Conservation (phyloP, 139 green algal species). For the Tetraselmis chui region DNA sequence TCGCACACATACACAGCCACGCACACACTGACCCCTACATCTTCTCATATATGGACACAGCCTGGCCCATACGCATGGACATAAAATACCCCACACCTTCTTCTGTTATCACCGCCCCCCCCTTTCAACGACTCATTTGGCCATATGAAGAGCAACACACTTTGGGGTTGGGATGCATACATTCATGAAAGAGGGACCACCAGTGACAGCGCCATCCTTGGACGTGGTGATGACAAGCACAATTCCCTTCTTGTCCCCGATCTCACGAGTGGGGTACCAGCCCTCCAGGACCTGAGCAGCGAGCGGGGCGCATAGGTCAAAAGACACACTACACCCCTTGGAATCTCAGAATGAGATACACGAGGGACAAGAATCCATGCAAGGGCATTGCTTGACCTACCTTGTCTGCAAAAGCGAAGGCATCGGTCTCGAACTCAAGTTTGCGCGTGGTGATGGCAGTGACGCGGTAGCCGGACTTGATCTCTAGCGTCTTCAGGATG, state of each 20-base stretch:
- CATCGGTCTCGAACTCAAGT: constrained; percentile 90
- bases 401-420: constrained; percentile 93
- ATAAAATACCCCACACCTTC: too few relatives aligned
- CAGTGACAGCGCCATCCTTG: constrained; percentile 92
- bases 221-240: constrained; percentile 86
- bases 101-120: too few relatives aligned
- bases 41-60: too few relatives aligned
- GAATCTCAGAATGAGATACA: too few relatives aligned
- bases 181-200: constrained; percentile 72
- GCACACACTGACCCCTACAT: too few relatives aligned
- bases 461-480: constrained; percentile 76
- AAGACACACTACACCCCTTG: too few relatives aligned
- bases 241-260: constrained; percentile 81
- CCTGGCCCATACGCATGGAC: too few relatives aligned
- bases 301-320: too few relatives aligned
- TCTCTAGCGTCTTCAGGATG: constrained; percentile 70
- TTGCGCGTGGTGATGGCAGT: constrained; percentile 90
- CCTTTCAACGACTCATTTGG: too few relatives aligned
- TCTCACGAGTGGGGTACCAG: constrained; percentile 76
- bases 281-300: constrained; percentile 55
- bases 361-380: too few relatives aligned
- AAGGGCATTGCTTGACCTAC: constrained; percentile 38
- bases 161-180: constrained; percentile 9
- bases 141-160: too few relatives aligned
- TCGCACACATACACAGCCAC: too few relatives aligned